Conservation (phyloP, 495 filamentous ascomycete genomes). For the Neurospora tetrasperma region DNA sequence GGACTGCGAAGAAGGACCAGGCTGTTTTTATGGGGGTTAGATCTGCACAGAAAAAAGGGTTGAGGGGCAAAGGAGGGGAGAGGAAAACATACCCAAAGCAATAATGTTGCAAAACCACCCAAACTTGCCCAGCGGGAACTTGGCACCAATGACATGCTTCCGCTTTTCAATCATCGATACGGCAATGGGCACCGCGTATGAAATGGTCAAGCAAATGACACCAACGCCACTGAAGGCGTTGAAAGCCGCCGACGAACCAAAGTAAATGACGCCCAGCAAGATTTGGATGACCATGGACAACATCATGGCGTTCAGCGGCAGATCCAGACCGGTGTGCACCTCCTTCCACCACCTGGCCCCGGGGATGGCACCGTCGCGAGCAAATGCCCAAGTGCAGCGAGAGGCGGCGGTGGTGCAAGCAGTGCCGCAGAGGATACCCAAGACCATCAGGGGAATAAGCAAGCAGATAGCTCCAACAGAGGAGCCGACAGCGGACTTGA, state of each 20-base stretch:
- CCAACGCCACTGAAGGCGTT: slow-evolving; percentile 56
- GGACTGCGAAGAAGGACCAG: slow-evolving; percentile 53
- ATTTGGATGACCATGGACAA: slow-evolving; percentile 38
- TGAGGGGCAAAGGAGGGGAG: too few species aligned
- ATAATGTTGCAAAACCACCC: slow-evolving; percentile 48
- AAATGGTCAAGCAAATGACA: slow-evolving; percentile 47
- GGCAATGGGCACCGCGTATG: slow-evolving; percentile 49
- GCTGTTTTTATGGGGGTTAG: too few species aligned
- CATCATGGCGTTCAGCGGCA: slow-evolving; percentile 44
- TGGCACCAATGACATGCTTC: slow-evolving; percentile 39
- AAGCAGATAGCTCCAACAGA: slow-evolving; percentile 37
- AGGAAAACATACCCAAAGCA: slow-evolving; percentile 37
- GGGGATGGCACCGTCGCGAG: slow-evolving; percentile 46
- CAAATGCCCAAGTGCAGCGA: slow-evolving; percentile 50
- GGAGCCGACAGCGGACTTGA: slow-evolving; percentile 35
- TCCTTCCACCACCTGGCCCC: slow-evolving; percentile 44
- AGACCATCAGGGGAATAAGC: slow-evolving; percentile 37
- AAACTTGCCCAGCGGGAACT: slow-evolving; percentile 45
- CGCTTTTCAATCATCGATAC: slow-evolving; percentile 44
- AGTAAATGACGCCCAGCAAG: slow-evolving; percentile 40
- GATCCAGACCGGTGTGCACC: slow-evolving; percentile 35
- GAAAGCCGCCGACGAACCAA: slow-evolving; percentile 41
- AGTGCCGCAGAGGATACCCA: slow-evolving; percentile 48
- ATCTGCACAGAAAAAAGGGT: too few species aligned
- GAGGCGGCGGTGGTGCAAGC: slow-evolving; percentile 52